Percentiles rank a stretch among this genome's conserved stretches.
Evolutionary conservation across 2,329 filamentous ascomycete species (phyloP).

Genomic region (Capronia americana): DNA sequence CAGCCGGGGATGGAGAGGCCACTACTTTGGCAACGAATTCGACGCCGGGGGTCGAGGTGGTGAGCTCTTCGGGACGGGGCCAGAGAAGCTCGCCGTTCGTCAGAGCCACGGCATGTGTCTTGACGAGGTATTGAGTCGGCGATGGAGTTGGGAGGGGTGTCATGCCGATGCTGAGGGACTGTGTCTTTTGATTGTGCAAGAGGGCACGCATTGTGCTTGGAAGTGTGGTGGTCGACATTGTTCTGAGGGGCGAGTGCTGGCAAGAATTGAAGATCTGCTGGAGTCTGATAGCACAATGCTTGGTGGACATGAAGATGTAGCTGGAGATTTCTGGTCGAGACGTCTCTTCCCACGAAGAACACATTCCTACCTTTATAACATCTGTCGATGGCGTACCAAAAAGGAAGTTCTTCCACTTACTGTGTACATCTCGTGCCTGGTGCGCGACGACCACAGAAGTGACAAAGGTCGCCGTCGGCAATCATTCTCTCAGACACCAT

Average conservation of each 20-base stretch:
- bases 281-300: neutral
- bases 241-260: neutral
- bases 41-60: constrained; percentile 48
- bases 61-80: constrained; percentile 43
- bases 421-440: neutral
- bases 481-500: neutral
- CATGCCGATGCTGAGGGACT: constrained; percentile 35
- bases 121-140: constrained; percentile 49
- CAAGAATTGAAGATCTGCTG: neutral
- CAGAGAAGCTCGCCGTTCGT: constrained; percentile 54
- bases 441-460: neutral
- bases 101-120: constrained; percentile 48
- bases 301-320: neutral
- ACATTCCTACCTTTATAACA: constrained; percentile 4
- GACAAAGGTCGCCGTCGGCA: neutral
- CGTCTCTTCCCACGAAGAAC: neutral
- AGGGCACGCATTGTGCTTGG: constrained; percentile 34
- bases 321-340: neutral
- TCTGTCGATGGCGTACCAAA: neutral
- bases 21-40: constrained; percentile 53
- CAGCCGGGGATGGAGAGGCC: constrained; percentile 42
- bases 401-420: neutral
- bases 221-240: constrained; percentile 23
- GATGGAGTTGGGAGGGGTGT: constrained; percentile 39
- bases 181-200: constrained; percentile 28